Evolutionary conservation across 2,329 filamentous ascomycete genomes (phyloP), one percentile per base, ranked within the genome.

Genomic region (Fusarium stilboides): DNA sequence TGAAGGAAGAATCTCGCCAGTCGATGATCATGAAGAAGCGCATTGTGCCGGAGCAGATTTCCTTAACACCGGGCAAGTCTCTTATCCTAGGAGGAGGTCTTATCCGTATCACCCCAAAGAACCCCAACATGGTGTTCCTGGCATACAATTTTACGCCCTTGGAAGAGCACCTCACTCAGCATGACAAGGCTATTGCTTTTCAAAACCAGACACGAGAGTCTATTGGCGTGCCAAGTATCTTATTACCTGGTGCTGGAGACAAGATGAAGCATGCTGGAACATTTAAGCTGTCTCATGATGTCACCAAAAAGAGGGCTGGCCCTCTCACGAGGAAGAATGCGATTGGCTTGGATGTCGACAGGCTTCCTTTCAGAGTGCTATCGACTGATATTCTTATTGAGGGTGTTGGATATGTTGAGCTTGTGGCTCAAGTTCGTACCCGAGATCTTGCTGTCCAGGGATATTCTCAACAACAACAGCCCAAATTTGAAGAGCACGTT

Each of bases 371-470:
- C 79, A 87, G 88, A 15, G 89, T 98, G 3, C 85, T 96, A 63
- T 89, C 91, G 10, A 87, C 91, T 1, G 97, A 99, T 76, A 89
- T 99, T 24, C 82, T 99, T 15, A 89, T 99, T 50, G 95, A 98
- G 78, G 94, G 96, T 3, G 91, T 94, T 26, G 96, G 96, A 9
- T 99, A 97, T 92, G 87, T 99, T 4, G 96, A 99, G 80, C 79
- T 99, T 40, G 90, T 90, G 1, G 91, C 91, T 5, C 95, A 99
- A 80, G 88, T 97, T 12, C 88, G 95, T 51, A 87, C 85, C 17
- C 86, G 80, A 75, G 82, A 85, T 60, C 45, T 76, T 24, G 66
- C 78, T 36, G 49, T 62, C 9, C 68, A 58, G 13, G 22, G 37
- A 31, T 28, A 68, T 24, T 31, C 58, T 33, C 59, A 49, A 24